These are phyloP conservation scores for Gentiana dahurica DNA, from an alignment of 257 asterid species.

Conservation along the genomic window DNA sequence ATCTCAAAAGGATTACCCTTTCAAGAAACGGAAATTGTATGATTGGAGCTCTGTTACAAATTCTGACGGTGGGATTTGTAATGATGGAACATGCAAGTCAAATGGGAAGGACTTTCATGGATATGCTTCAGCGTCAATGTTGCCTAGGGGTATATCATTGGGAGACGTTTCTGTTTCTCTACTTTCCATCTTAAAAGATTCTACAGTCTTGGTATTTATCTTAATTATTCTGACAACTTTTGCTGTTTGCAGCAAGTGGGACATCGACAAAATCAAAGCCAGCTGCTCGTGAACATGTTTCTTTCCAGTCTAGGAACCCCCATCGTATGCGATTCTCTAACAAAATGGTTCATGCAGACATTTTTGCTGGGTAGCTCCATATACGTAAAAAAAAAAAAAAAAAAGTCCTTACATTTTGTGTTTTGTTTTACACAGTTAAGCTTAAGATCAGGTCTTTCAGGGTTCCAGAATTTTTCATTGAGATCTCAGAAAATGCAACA, in stretches of 20 bases:
- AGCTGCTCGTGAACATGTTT: conserved; percentile 33
- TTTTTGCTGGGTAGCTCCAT: conserved; percentile 3
- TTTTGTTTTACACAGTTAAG: conserved; percentile 51
- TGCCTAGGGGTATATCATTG: conserved; percentile 40
- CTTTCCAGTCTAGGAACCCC: conserved; percentile 45
- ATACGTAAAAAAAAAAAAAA: neutral
- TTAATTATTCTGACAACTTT: conserved; percentile 13
- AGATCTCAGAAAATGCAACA: conserved; percentile 91
- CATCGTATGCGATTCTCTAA: conserved; percentile 44
- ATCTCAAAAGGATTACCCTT: conserved; percentile 77
- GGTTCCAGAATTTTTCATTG: conserved; percentile 81
- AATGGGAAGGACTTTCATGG: conserved; percentile 30
- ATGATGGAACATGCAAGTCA: conserved; percentile 33
- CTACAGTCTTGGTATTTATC: conserved; percentile 8
- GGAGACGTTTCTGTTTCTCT: neutral
- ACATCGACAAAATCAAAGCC: conserved; percentile 19
- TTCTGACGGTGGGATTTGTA: conserved; percentile 41
- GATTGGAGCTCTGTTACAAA: conserved; percentile 37
- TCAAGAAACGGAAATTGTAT: conserved; percentile 80
- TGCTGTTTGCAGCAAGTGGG: conserved; percentile 27
- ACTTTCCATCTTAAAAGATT: neutral
- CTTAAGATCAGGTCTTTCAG: conserved; percentile 84
- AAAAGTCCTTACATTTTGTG: neutral
- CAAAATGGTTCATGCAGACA: neutral
- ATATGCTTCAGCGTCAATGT: conserved; percentile 26